Conservation (phyloP, 2,329 filamentous ascomycete genomes). For the Juglanconis juglandina region DNA sequence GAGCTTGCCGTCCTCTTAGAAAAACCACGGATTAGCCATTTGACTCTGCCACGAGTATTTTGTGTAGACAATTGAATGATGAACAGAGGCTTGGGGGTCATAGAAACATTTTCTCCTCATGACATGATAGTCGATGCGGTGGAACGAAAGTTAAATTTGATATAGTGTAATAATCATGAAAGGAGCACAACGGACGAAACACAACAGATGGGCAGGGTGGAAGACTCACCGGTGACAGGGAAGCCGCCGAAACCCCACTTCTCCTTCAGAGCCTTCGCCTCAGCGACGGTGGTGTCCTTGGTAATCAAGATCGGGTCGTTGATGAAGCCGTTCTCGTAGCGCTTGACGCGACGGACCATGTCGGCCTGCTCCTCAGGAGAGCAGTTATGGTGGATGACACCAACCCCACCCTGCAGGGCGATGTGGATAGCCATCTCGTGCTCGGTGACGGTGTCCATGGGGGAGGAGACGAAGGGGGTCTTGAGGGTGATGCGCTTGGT, state of each 20-base stretch:
- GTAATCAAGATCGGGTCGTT: constrained; percentile 90
- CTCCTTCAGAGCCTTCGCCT: constrained; percentile 90
- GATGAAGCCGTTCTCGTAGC: constrained; percentile 99
- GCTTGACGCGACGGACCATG: constrained; percentile 99
- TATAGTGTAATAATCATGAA: constrained; percentile 75
- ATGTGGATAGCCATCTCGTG: constrained; percentile 99
- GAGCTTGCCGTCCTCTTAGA: constrained; percentile 85
- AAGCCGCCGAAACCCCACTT: constrained; percentile 99
- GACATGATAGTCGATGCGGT: constrained; percentile 86
- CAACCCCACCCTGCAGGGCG: constrained; percentile 80
- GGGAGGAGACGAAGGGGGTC: constrained; percentile 93
- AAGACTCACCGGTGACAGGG: constrained; percentile 87
- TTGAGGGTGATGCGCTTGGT: constrained; percentile 96
- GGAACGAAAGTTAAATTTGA: constrained; percentile 99
- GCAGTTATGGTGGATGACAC: constrained; percentile 99
- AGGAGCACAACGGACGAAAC: constrained; percentile 14
- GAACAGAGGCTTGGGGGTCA: background rate
- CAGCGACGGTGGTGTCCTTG: constrained; percentile 80
- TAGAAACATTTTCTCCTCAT: constrained; percentile 65
- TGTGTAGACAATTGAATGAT: background rate
- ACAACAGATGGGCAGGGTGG: constrained; percentile 17
- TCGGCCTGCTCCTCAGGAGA: constrained; percentile 94
- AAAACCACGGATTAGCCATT: constrained; percentile 34
- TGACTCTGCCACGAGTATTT: constrained; percentile 13
- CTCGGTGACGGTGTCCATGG: constrained; percentile 99